Evolutionary conservation across 441 rosid genomes (phyloP).

Genomic region (Raphanus hybrid): DNA sequence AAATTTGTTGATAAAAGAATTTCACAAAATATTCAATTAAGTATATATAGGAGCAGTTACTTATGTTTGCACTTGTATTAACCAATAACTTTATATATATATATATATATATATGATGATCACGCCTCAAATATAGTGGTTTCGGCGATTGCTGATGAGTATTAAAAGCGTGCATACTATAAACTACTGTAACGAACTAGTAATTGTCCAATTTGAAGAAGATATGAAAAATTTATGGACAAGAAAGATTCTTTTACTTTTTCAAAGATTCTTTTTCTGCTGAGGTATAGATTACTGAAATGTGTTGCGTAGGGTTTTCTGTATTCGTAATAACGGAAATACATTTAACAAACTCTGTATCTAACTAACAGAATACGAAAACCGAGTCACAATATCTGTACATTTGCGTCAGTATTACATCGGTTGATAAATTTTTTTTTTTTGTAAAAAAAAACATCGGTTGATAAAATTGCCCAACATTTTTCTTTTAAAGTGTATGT

Average conservation of each 20-base stretch:
- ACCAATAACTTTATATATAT: neutral
- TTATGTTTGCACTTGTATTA: slow-evolving; percentile 4
- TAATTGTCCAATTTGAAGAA: neutral
- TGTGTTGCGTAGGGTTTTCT: slow-evolving; percentile 34
- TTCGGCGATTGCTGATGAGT: neutral
- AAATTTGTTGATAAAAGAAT: neutral
- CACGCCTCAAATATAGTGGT: neutral
- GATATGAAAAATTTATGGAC: neutral
- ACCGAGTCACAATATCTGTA: slow-evolving; percentile 9
- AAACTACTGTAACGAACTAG: neutral
- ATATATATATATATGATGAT: neutral
- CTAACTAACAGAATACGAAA: slow-evolving; percentile 4
- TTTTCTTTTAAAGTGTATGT: slow-evolving; percentile 22
- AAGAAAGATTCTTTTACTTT: neutral
- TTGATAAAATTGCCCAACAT: slow-evolving; percentile 21
- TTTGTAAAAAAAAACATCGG: neutral
- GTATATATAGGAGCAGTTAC: neutral
- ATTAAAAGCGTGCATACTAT: neutral
- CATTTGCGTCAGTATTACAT: slow-evolving; percentile 15
- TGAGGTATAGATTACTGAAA: slow-evolving; percentile 4
- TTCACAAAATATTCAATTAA: neutral
- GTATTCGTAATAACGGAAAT: slow-evolving; percentile 21
- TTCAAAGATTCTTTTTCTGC: slow-evolving; percentile 3
- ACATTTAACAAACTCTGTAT: slow-evolving; percentile 1
- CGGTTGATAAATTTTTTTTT: slow-evolving; percentile 13